phyloP scores from a whole-genome alignment of 208 protist species.

The Wallacemonas rigidus region DNA sequence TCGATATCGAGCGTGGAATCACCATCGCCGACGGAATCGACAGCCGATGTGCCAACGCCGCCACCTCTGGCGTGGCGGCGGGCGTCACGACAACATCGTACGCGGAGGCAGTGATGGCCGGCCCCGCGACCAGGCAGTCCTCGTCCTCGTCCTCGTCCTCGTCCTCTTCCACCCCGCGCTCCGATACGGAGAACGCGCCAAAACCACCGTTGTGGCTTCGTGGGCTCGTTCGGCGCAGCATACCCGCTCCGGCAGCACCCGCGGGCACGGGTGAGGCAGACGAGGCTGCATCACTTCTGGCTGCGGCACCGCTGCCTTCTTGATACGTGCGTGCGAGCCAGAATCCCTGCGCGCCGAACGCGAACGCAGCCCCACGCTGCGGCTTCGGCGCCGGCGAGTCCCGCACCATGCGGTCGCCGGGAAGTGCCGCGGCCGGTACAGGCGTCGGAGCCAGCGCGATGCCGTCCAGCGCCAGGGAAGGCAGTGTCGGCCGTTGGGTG shows the following conservation, averaged over 20 bases:
- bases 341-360: conserved; percentile 19
- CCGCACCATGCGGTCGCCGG: neutral
- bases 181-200: too few species aligned
- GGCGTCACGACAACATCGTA: neutral
- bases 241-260: too few species aligned
- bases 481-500: conserved; percentile 2
- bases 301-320: neutral
- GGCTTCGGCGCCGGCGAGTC: neutral
- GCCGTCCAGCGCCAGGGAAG: conserved; percentile 4
- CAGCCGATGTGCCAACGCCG: conserved; percentile 2
- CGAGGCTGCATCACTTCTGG: too few species aligned
- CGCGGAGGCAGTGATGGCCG: conserved; percentile 1
- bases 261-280: too few species aligned
- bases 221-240: too few species aligned
- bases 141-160: neutral
- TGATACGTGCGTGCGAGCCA: conserved; percentile 13
- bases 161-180: neutral
- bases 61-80: neutral
- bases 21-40: conserved; percentile 24
- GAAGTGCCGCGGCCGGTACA: neutral
- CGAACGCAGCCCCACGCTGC: neutral
- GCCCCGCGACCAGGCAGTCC: conserved; percentile 1
- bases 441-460: neutral
- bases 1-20: conserved; percentile 10
- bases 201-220: too few species aligned